These are phyloP conservation scores for Lentinula raphanica DNA, from an alignment of 768 basidiomycete genomes.

Conservation along the genomic window DNA sequence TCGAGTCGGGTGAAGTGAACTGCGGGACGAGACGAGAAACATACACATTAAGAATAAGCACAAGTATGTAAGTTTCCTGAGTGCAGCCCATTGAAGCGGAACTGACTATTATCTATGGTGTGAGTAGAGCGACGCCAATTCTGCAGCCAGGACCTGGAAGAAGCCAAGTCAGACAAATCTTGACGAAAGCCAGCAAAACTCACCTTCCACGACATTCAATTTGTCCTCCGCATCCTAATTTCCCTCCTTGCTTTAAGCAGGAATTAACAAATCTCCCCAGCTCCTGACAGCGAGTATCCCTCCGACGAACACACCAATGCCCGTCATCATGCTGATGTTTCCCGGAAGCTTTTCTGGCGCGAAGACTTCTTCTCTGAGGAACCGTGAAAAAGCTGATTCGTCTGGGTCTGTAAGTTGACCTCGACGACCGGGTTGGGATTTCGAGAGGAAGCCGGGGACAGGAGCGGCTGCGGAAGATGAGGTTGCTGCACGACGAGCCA, in stretches of 20 bases:
- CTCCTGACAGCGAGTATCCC: conserved; percentile 67
- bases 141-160: neutral
- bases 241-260: conserved; percentile 35
- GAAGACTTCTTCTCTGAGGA: conserved; percentile 58
- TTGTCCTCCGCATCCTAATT: neutral
- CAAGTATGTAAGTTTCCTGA: neutral
- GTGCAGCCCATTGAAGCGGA: neutral
- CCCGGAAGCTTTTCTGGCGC: conserved; percentile 72
- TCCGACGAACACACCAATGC: conserved; percentile 60
- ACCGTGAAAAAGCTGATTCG: conserved; percentile 58
- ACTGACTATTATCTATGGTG: neutral
- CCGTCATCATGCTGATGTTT: conserved; percentile 66
- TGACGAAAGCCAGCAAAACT: neutral
- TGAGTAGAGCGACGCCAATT: too few species aligned
- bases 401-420: conserved; percentile 47
- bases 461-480: conserved; percentile 33
- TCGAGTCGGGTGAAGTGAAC: too few species aligned
- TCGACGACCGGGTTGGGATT: conserved; percentile 33
- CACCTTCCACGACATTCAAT: neutral
- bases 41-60: neutral
- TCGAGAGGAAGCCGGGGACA: conserved; percentile 51
- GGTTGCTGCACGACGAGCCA: conserved; percentile 69
- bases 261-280: conserved; percentile 77
- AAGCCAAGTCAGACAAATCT: neutral
- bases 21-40: neutral